Base-by-base conservation (phyloP, 352 stramenopile species). In the Pythium oligandrum region DNA sequence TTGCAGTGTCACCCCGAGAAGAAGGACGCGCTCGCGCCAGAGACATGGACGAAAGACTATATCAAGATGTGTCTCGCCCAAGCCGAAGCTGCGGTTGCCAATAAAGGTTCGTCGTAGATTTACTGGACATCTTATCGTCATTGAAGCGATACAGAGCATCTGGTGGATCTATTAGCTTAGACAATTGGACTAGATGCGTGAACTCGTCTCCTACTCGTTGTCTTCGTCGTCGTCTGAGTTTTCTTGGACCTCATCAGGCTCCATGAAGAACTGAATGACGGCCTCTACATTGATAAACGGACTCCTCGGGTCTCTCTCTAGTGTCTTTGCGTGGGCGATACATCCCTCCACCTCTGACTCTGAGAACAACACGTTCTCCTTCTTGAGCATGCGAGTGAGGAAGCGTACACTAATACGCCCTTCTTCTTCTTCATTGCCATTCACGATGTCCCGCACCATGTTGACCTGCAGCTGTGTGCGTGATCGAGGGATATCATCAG, bases 361-460 rank as follows among this genome's bases (percentile, higher is more conserved):
- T 1, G 63, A 51, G 57, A 87, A 89, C 6, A 89, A 62, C 5
- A 86, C 75, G 0, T 50, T 66, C 48, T 89, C 78, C 32, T 45
- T 57, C 51, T 81, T 84, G 43, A 89, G 63, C 57, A 70, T 67
- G 31, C 73, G 75, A 11, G 49, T 61, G 48, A 89, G 77, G 63
- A 86, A 87, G 32, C 68, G 69, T 40, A 71, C 48, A 12, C 71
- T 85, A 12, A 88, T 56, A 4, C 53, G 73, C 26, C 68, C 73
- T 40, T 71, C 54, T 8, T 86, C 75, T 57, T 88, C 74, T 60
- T 88, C 72, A 58, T 88, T 74, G 1, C 74, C 74, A 44, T 83
- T 63, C 4, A 73, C 61, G 10, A 84, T 68, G 38, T 75, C 61
- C 32, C 70, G 55, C 35, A 88, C 65, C 63, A 88, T 84, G 40